phyloP scores from a whole-genome alignment of 192 early-diverging fungal species.

The Mortierella antarctica region DNA sequence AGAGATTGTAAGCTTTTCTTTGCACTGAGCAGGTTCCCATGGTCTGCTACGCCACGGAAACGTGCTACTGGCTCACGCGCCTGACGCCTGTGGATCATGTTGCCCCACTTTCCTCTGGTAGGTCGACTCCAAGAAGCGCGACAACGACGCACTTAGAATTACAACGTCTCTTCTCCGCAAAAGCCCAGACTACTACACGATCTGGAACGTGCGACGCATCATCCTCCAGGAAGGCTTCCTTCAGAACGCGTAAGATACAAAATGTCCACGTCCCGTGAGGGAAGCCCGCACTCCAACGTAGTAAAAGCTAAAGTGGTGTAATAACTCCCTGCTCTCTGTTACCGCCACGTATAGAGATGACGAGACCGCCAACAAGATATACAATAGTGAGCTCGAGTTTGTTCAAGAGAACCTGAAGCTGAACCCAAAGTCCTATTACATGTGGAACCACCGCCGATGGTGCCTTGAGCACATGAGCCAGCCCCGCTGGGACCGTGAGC shows the following conservation, averaged over 20 bases:
- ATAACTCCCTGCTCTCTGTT: background rate
- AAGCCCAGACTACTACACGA: constrained; percentile 94
- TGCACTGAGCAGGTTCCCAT: background rate
- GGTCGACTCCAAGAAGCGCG: constrained; percentile 51
- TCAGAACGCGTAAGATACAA: constrained; percentile 31
- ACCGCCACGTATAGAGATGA: constrained; percentile 18
- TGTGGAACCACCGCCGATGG: constrained; percentile 98
- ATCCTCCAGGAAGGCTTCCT: constrained; percentile 68
- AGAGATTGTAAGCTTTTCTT: constrained; percentile 20
- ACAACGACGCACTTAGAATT: constrained; percentile 64
- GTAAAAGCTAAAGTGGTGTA: constrained; percentile 18
- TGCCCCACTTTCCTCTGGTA: constrained; percentile 1
- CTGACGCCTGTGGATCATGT: background rate
- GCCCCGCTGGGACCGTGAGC: constrained; percentile 84
- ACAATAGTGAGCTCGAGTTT: constrained; percentile 78
- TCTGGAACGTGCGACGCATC: constrained; percentile 93
- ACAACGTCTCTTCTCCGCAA: constrained; percentile 78
- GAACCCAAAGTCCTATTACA: constrained; percentile 97
- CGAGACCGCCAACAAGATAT: constrained; percentile 56
- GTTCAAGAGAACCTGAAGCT: constrained; percentile 74
- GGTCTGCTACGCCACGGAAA: background rate
- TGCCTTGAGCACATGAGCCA: constrained; percentile 78
- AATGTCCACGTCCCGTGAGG: background rate
- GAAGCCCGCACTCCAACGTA: background rate
- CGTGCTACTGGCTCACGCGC: background rate